Conservation (phyloP, 2,329 filamentous ascomycete species). For the Daldinia sp. region DNA sequence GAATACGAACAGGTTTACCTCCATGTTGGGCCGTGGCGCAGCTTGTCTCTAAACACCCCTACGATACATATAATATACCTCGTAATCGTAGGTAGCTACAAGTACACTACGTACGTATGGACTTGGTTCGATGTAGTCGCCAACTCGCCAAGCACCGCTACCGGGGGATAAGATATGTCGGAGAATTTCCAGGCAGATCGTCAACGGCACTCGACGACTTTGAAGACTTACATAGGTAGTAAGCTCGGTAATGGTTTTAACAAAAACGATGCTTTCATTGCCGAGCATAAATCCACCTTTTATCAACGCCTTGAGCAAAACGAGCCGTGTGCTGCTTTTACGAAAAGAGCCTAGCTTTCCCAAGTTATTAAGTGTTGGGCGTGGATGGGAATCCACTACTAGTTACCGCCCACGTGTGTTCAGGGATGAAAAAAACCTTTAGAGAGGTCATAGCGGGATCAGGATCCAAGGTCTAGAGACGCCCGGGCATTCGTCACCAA, state of each 20-base stretch:
- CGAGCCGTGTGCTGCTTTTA: background rate
- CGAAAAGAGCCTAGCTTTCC: slow-evolving; percentile 20
- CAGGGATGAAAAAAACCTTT: slow-evolving; percentile 22
- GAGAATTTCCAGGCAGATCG: slow-evolving; percentile 32
- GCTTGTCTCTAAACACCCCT: too few relatives aligned
- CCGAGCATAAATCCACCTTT: slow-evolving; percentile 8
- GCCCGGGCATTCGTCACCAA: slow-evolving; percentile 1
- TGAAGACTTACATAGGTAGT: background rate
- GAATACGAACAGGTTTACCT: slow-evolving; percentile 1
- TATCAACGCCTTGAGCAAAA: slow-evolving; percentile 3
- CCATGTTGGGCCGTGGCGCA: slow-evolving; percentile 18
- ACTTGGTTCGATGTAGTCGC: background rate
- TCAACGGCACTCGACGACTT: slow-evolving; percentile 11
- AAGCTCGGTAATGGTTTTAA: slow-evolving; percentile 3
- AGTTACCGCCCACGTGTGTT: slow-evolving; percentile 28
- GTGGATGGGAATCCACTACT: slow-evolving; percentile 23
- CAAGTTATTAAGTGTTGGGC: background rate
- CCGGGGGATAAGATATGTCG: slow-evolving; percentile 19
- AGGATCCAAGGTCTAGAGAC: slow-evolving; percentile 1
- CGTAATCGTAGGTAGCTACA: too few relatives aligned
- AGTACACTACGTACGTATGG: too few relatives aligned
- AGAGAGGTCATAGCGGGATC: slow-evolving; percentile 30
- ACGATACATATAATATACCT: too few relatives aligned
- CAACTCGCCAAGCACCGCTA: slow-evolving; percentile 4
- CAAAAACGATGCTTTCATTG: background rate